Base-by-base conservation (phyloP, 805 yeast genomes). In the Candida suzukii region DNA sequence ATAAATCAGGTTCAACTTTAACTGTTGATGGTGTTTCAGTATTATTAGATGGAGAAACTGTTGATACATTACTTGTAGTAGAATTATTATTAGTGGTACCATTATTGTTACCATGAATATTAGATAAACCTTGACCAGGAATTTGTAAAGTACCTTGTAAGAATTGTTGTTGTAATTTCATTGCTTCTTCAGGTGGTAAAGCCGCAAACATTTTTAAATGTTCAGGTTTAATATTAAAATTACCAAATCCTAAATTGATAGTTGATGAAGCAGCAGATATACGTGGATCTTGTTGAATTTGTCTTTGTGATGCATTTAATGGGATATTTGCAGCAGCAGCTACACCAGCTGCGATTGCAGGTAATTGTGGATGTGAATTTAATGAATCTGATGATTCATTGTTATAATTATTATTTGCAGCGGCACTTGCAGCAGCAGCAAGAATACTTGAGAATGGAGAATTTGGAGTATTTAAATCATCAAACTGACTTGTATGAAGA, bases 1-100 rank as follows among this genome's bases (percentile, higher is more conserved):
- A 58, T 29, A 59, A 41, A 20, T 22, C 54, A 36, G 44, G 64
- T 50, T 7, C 58, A 49, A 27, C 19, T 27, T 26, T 18, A 26
- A 16, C 8, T 21, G 14, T 25, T 26, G 31, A 7, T 13, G 16
- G 11, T n/a, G 12, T 27, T 25, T 5, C 7, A 8, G 32, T 35
- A 40, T 37, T 19, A 41, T 37, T 39, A 35, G 31, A 33, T 21
- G 17, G n/a, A 24, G 19, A 27, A 22, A 34, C 10, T 24, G 28
- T 35, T 38, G 5, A 12, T 9, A 5, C 11, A 32, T 21, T 34
- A 20, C 30, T 38, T 14, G 26, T 19, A 17, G 16, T 11, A 9
- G 33, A 17, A 10, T 35, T 26, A 14, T 18, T 18, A 31, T 31
- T 19, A 14, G 14, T n/a, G 35, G 4, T 19, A 19, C 24, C n/a